Percentiles rank a stretch among this genome's conserved stretches.
These are phyloP conservation scores for Zasmidium angulare DNA, from an alignment of 2,329 filamentous ascomycete genomes.

Conservation along the genomic window DNA sequence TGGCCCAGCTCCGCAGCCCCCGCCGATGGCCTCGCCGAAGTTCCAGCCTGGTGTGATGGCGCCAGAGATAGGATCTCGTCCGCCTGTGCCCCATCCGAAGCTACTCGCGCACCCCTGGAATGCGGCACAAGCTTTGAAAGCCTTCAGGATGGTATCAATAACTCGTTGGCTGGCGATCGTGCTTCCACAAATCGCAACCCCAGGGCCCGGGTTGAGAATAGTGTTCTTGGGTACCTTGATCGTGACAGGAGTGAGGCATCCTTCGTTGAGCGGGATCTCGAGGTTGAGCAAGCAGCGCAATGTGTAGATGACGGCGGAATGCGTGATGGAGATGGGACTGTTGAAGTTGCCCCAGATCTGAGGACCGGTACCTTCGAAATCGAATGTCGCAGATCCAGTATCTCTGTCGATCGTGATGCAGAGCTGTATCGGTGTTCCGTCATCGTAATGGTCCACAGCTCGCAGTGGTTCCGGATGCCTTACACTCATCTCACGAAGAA, in stretches of 20 bases:
- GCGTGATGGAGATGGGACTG: constrained; percentile 40
- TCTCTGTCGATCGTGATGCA: constrained; percentile 35
- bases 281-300: constrained; percentile 33
- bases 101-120: constrained; percentile 33
- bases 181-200: constrained; percentile 35
- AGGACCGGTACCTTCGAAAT: constrained; percentile 42
- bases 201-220: constrained; percentile 31
- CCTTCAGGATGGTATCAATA: constrained; percentile 34
- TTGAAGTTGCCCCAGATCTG: constrained; percentile 38
- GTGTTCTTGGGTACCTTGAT: constrained; percentile 30
- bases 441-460: constrained; percentile 43
- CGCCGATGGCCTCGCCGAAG: constrained; percentile 40
- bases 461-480: constrained; percentile 21
- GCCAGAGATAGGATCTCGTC: constrained; percentile 20
- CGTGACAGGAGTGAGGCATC: constrained; percentile 32
- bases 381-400: constrained; percentile 37
- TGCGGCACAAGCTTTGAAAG: constrained; percentile 34
- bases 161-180: constrained; percentile 34
- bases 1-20: constrained; percentile 37
- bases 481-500: constrained; percentile 28
- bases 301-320: constrained; percentile 38
- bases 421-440: constrained; percentile 40
- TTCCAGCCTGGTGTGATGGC: constrained; percentile 32
- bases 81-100: constrained; percentile 33
- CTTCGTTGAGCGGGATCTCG: constrained; percentile 51